phyloP scores from a whole-genome alignment of 2,329 filamentous ascomycete species.

The Colletotrichum aenigma region DNA sequence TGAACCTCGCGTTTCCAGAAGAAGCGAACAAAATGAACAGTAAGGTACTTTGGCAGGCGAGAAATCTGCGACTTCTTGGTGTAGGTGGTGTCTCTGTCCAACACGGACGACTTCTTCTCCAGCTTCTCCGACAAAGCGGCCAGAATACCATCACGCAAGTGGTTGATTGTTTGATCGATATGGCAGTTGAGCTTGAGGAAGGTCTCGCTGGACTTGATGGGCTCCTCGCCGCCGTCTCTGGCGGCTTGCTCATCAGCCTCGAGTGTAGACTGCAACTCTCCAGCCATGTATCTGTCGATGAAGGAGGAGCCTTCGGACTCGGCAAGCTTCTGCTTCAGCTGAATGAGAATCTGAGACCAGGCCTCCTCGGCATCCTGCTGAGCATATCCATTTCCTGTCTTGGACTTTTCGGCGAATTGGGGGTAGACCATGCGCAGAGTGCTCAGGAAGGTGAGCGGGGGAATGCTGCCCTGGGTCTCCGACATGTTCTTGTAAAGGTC shows the following conservation, averaged over 20 bases:
- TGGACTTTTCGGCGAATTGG: conserved; percentile 90
- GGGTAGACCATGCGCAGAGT: conserved; percentile 81
- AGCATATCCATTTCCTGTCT: conserved; percentile 83
- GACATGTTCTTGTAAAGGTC: conserved; percentile 90
- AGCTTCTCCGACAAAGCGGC: conserved; percentile 86
- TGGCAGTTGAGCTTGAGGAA: conserved; percentile 97
- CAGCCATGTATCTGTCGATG: conserved; percentile 89
- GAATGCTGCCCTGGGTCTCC: conserved; percentile 85
- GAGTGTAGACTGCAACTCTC: conserved; percentile 77
- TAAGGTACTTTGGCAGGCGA: conserved; percentile 90
- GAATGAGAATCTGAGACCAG: conserved; percentile 92
- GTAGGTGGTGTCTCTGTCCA: conserved; percentile 81
- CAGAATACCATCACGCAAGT: conserved; percentile 85
- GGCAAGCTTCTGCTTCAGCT: conserved; percentile 76
- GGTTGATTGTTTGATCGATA: conserved; percentile 86
- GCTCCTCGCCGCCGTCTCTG: conserved; percentile 74
- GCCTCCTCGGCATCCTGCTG: conserved; percentile 99
- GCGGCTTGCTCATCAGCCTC: conserved; percentile 85
- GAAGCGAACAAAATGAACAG: conserved; percentile 97
- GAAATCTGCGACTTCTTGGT: conserved; percentile 92
- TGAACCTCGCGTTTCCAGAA: conserved; percentile 96
- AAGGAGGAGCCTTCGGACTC: conserved; percentile 67
- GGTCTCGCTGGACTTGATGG: conserved; percentile 69
- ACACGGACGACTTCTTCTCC: conserved; percentile 82
- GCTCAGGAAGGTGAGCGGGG: conserved; percentile 81